Evolutionary conservation across 2,329 filamentous ascomycete genomes (phyloP).

Genomic region (Dryadomyces sulphureus): DNA sequence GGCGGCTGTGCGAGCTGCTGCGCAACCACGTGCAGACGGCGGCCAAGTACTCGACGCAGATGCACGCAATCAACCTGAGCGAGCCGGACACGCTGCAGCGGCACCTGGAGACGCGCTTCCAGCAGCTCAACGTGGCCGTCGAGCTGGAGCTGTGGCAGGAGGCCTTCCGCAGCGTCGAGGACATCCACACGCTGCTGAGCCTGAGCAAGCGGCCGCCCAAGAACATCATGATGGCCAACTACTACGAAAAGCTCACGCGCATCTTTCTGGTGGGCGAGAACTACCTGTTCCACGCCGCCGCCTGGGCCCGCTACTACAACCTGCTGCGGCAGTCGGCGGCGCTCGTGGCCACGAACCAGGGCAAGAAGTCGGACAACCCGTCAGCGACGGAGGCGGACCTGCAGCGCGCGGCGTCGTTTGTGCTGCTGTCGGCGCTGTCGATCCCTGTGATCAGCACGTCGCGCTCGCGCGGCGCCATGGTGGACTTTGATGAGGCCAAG

Average conservation of each 20-base stretch:
- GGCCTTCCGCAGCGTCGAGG: conserved; percentile 97
- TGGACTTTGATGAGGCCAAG: conserved; percentile 90
- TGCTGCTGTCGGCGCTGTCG: conserved; percentile 85
- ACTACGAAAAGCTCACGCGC: conserved; percentile 97
- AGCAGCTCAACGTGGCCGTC: conserved; percentile 94
- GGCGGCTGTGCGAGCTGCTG: conserved; percentile 91
- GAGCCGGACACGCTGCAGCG: conserved; percentile 95
- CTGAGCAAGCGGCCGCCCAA: conserved; percentile 96
- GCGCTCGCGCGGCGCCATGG: conserved; percentile 83
- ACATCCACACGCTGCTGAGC: conserved; percentile 93
- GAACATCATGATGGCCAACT: conserved; percentile 99
- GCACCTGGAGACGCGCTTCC: conserved; percentile 93
- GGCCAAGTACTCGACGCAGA: conserved; percentile 96
- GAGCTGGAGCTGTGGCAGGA: conserved; percentile 98
- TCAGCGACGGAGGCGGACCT: conserved; percentile 78
- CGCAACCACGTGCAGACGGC: conserved; percentile 98
- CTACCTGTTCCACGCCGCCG: conserved; percentile 96
- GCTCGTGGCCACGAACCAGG: conserved; percentile 68
- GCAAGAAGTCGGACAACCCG: conserved; percentile 89
- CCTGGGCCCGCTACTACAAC: conserved; percentile 96
- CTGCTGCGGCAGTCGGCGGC: conserved; percentile 82
- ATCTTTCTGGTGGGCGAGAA: conserved; percentile 99
- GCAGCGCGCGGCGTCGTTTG: conserved; percentile 88
- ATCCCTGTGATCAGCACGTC: conserved; percentile 99
- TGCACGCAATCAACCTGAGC: conserved; percentile 98